Evolutionary conservation across 805 yeast genomes (phyloP), one percentile per base, ranked within the genome.

Genomic region (Lipomyces kockii): DNA sequence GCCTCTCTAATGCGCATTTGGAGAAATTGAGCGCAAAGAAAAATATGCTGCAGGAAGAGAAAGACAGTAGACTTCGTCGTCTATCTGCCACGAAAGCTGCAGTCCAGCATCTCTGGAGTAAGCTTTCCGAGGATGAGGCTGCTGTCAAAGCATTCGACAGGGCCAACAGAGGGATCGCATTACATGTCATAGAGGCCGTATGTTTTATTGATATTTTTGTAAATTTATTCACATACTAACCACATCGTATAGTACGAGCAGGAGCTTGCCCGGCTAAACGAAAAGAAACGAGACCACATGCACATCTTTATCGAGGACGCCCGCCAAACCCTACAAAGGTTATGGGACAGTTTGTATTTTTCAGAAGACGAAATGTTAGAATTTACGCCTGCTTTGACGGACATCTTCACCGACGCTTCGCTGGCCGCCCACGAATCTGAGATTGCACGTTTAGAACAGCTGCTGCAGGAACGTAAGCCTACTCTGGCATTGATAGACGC

Each of bases 341-440:
- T 85, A 11, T 92, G 97, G 93, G 80, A 83, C 46, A 77, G 81
- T 8, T 77, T 93, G 72, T 87, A 84, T 76, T 89, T 84, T 69
- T 82, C 89, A 1, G 83, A 81, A 0, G 82, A 80, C 0, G 87
- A 88, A 61, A 82, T 85, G 70, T 68, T 67, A 0, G 75, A 74
- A 1, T 90, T 91, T 76, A 76, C 80, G 39, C 82, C 83, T 11
- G 81, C 76, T 73, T 74, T 77, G 60, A 74, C 77, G 5, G 84
- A 83, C 53, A 80, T 80, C 3, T 85, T 78, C 60, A 86, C 87
- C 67, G 97, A 92, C 68, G 77, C 79, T 0, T 76, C 90, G 0
- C 80, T 93, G 63, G 83, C 82, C 2, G 80, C 80, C 3, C 92
- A 92, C 76, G 94, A 91, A 72, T 68, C 74, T 0, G 94, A 92